Conservation (phyloP, 176 grass and related monocot genomes). For the Carex parvula region DNA sequence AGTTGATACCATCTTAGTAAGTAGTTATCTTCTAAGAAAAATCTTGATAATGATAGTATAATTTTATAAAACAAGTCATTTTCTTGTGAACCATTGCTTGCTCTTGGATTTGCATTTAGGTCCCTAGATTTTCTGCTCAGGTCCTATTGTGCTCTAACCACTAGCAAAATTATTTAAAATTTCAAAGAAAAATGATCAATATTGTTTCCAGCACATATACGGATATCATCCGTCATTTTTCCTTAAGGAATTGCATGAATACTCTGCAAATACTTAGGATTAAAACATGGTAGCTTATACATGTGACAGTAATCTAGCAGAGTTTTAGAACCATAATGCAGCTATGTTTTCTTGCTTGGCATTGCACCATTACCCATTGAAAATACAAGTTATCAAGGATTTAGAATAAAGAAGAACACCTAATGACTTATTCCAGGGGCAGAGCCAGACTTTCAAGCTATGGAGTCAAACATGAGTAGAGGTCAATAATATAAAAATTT, state of each 20-base stretch:
- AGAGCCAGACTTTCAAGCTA: no score
- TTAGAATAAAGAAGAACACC: slow-evolving; percentile 1
- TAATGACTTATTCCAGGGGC: neutral
- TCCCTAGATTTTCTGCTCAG: neutral
- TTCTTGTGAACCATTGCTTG: neutral
- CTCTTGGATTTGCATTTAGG: neutral
- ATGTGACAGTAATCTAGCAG: neutral
- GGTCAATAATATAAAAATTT: no score
- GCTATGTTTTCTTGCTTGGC: neutral
- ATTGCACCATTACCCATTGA: neutral
- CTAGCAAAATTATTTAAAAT: neutral
- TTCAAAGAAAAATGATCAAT: neutral
- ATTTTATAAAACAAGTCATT: no score
- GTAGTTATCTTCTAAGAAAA: neutral
- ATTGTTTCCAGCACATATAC: neutral
- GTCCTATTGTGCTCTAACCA: neutral
- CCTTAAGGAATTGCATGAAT: neutral
- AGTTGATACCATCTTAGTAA: slow-evolving; percentile 70
- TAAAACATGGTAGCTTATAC: neutral
- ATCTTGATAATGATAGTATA: no score
- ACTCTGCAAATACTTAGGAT: neutral
- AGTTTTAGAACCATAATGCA: neutral
- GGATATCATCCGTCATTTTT: neutral
- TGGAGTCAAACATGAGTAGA: no score
- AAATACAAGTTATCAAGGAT: neutral